Conservation (phyloP, 2,329 filamentous ascomycete genomes). For the Seiridium cupressi region DNA sequence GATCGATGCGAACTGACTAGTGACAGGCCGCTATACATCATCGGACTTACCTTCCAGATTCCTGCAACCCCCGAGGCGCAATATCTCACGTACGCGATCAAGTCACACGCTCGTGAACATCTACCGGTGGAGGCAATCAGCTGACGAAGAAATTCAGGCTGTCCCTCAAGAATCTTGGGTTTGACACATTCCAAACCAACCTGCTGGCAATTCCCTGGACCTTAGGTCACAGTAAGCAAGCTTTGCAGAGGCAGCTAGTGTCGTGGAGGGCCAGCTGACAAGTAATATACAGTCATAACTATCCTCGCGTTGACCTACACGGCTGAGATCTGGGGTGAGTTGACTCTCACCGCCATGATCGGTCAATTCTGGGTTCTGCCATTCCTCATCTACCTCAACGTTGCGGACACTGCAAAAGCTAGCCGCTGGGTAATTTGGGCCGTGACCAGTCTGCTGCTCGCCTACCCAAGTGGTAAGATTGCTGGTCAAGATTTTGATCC, state of each 20-base stretch:
- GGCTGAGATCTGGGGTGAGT: constrained; percentile 43
- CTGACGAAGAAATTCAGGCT: constrained; percentile 20
- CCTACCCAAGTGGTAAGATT: constrained; percentile 36
- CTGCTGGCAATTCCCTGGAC: constrained; percentile 50
- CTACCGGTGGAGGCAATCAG: too few relatives aligned
- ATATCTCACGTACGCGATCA: constrained; percentile 26
- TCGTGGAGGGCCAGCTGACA: too few relatives aligned
- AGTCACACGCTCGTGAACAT: too few relatives aligned
- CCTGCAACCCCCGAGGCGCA: constrained; percentile 19
- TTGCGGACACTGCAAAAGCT: constrained; percentile 33
- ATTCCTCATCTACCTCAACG: constrained; percentile 50
- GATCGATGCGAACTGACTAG: background rate
- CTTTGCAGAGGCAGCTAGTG: too few relatives aligned
- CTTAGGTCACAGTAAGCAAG: constrained; percentile 29
- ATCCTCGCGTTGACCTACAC: constrained; percentile 34
- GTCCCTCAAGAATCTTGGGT: constrained; percentile 24
- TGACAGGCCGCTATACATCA: constrained; percentile 42
- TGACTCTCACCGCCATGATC: constrained; percentile 44
- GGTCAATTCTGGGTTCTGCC: constrained; percentile 60
- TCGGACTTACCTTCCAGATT: constrained; percentile 29
- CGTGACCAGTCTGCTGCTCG: constrained; percentile 39
- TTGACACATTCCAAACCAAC: constrained; percentile 33
- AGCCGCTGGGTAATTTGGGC: constrained; percentile 41
- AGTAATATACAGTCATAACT: constrained; percentile 25
- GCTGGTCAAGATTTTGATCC: background rate